Base-by-base conservation (phyloP, 352 stramenopile genomes). In the Globisporangium mamillatum region DNA sequence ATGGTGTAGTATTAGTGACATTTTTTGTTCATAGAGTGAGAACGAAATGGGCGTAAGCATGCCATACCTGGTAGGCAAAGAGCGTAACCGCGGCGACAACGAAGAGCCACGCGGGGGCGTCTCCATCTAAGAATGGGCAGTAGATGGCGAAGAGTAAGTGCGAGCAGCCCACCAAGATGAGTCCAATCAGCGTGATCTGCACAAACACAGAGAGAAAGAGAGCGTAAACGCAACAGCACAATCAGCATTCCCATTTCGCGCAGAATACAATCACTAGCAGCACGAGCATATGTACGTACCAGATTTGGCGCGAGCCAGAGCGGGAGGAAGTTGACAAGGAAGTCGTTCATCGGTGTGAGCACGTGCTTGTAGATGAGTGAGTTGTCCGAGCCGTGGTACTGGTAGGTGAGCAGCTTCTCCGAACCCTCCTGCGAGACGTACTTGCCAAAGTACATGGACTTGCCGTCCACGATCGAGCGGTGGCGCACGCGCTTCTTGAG, bases 361-460 rank as follows among this genome's bases (percentile, higher is more conserved):
- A 95, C 75, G 63, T 93, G 79, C 71, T 94, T 92, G 78, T 94
- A 95, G 67, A 95, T 85, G 65, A 93, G 78, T 75, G 88, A 95
- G 70, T 95, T 89, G 78, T 95, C 88, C 27, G 80, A 71, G 56
- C 88, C 88, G 63, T 95, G 87, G 75, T 95, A 95, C 73, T 93
- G 77, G 76, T 95, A 95, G 50, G 86, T 92, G 24, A 82, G 80
- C 60, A 95, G 75, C 66, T 95, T 95, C 68, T 93, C 87, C 7
- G 84, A 93, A 41, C 86, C 88, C 75, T 94, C 88, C 58, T 91
- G 81, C 36, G 82, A 90, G 48, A 95, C 88, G 62, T 95, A 95
- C 72, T 93, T 95, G 69, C 86, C 84, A 76, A 95, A 95, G 73
- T 95, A 95, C 68, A 81, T 94, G 60, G 87, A 86, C 71, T 95